A percentile compares a stretch with the other conserved stretches of the same genome.
These are phyloP conservation scores for Fraxinus excelsior DNA, from an alignment of 257 asterid genomes.

Conservation along the genomic window DNA sequence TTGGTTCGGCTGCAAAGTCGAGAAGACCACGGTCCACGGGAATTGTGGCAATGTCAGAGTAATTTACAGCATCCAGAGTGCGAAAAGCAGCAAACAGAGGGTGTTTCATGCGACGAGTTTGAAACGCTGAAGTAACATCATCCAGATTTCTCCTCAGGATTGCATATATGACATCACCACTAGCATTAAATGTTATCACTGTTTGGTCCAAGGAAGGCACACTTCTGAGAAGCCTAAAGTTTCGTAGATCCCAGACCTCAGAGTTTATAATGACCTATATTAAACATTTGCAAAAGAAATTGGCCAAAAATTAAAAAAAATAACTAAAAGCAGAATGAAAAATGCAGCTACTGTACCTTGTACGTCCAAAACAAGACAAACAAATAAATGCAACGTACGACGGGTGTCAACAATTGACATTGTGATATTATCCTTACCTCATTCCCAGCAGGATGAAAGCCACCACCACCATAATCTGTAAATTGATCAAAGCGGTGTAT, in stretches of 20 bases:
- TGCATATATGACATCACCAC: slow-evolving; percentile 89
- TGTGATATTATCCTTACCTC: slow-evolving; percentile 54
- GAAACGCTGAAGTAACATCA: slow-evolving; percentile 79
- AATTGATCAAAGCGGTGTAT: slow-evolving; percentile 86
- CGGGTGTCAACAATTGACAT: neutral
- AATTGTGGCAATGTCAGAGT: slow-evolving; percentile 84
- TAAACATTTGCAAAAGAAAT: neutral
- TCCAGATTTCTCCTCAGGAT: slow-evolving; percentile 89
- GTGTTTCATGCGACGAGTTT: slow-evolving; percentile 82
- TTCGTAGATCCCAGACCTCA: slow-evolving; percentile 97
- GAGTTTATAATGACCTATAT: slow-evolving; percentile 88
- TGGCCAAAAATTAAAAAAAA: neutral
- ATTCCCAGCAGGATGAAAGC: slow-evolving; percentile 97
- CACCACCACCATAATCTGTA: slow-evolving; percentile 95
- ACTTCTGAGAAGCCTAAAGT: slow-evolving; percentile 73
- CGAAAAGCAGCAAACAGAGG: slow-evolving; percentile 91
- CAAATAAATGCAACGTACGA: no score
- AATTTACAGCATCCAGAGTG: slow-evolving; percentile 87
- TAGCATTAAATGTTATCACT: slow-evolving; percentile 73
- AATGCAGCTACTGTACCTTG: neutral
- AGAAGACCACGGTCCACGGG: slow-evolving; percentile 94
- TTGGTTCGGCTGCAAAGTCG: slow-evolving; percentile 84
- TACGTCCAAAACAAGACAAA: neutral
- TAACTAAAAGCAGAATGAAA: neutral
- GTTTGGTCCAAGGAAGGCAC: slow-evolving; percentile 93